Conservation (phyloP, 2,329 filamentous ascomycete species). For the Fusarium abutilonis region DNA sequence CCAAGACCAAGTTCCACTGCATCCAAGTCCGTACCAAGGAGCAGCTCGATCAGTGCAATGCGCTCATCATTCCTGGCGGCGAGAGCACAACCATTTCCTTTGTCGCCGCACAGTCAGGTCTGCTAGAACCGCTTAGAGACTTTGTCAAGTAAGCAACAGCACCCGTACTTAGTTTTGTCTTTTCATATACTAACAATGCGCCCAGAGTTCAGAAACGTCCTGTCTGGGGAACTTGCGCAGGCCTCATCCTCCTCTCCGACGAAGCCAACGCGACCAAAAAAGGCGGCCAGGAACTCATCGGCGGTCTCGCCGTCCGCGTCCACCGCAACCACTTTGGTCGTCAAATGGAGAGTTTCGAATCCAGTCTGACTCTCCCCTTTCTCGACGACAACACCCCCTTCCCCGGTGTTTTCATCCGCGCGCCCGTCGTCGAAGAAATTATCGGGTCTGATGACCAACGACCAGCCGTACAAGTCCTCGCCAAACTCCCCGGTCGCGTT, state of each 20-base stretch:
- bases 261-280: constrained; percentile 88
- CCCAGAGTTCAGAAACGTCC: constrained; percentile 77
- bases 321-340: constrained; percentile 95
- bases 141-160: constrained; percentile 81
- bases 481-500: constrained; percentile 57
- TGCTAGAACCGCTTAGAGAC: constrained; percentile 84
- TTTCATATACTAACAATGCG: neutral
- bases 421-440: constrained; percentile 89
- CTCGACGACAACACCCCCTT: constrained; percentile 64
- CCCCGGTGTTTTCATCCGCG: constrained; percentile 89
- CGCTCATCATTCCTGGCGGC: constrained; percentile 88
- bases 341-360: constrained; percentile 91
- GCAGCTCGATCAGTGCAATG: constrained; percentile 79
- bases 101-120: constrained; percentile 80
- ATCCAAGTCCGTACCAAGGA: constrained; percentile 81
- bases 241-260: constrained; percentile 89
- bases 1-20: constrained; percentile 64
- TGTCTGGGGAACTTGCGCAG: constrained; percentile 96
- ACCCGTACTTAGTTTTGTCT: neutral
- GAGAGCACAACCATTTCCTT: constrained; percentile 95
- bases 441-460: constrained; percentile 54
- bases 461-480: constrained; percentile 60
- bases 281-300: constrained; percentile 91
- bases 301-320: constrained; percentile 88
- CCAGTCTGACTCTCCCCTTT: constrained; percentile 77